Conservation (phyloP, 306 rosid genomes). For the Purshia tridentata region DNA sequence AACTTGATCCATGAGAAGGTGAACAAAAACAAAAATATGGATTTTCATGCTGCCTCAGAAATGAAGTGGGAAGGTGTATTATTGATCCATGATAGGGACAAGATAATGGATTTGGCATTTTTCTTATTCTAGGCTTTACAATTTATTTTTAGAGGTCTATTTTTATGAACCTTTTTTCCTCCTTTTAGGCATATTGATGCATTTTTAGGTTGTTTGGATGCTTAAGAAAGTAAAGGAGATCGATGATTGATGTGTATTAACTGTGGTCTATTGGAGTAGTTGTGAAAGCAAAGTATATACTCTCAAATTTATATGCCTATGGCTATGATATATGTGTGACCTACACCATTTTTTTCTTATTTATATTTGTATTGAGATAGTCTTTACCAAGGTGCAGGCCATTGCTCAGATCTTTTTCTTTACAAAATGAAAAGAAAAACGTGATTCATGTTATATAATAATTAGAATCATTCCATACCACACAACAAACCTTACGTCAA, state of each 20-base stretch:
- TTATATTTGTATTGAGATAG: too few relatives aligned
- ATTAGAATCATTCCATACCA: too few relatives aligned
- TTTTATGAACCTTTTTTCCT: background rate
- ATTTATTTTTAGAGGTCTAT: background rate
- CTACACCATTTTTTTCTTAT: too few relatives aligned
- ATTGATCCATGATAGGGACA: background rate
- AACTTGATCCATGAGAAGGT: background rate
- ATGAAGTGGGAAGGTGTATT: background rate
- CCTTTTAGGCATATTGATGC: background rate
- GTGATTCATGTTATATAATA: too few relatives aligned
- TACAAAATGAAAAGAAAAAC: too few relatives aligned
- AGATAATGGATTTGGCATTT: background rate
- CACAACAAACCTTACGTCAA: too few relatives aligned
- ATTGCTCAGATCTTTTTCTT: too few relatives aligned
- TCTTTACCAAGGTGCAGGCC: too few relatives aligned
- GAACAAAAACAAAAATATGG: constrained; percentile 6
- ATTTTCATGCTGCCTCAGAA: background rate
- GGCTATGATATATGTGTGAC: too few relatives aligned
- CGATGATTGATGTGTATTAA: background rate
- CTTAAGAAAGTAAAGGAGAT: background rate
- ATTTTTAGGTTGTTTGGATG: constrained; percentile 6
- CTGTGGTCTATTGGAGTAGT: background rate
- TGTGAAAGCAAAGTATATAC: background rate
- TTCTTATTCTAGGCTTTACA: background rate
- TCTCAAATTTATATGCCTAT: too few relatives aligned